Percentiles rank a stretch among this genome's conserved stretches.
Evolutionary conservation across 2,329 filamentous ascomycete species (phyloP).

Genomic region (Teratosphaeria nubilosa): DNA sequence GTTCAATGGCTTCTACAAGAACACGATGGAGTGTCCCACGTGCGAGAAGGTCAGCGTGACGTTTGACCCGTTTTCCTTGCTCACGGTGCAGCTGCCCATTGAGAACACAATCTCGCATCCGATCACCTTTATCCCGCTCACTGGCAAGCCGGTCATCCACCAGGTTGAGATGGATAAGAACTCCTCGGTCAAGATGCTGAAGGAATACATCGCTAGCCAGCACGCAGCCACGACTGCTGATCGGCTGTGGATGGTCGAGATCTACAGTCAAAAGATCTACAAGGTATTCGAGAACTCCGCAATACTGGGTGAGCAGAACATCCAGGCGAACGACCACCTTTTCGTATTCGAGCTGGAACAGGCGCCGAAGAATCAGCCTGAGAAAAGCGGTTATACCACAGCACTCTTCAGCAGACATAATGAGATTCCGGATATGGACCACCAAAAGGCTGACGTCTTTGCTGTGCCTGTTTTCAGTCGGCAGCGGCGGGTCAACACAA

Average conservation of each 20-base stretch:
- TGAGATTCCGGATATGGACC: conserved; percentile 42
- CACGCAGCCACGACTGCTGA: conserved; percentile 42
- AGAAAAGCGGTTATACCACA: conserved; percentile 36
- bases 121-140: conserved; percentile 68
- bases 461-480: conserved; percentile 63
- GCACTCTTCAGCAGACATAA: conserved; percentile 31
- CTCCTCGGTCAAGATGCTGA: conserved; percentile 56
- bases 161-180: conserved; percentile 74
- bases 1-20: conserved; percentile 97
- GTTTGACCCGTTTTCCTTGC: conserved; percentile 92
- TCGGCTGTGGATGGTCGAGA: conserved; percentile 68
- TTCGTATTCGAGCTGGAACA: conserved; percentile 69
- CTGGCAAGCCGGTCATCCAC: conserved; percentile 59
- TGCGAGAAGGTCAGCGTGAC: conserved; percentile 97
- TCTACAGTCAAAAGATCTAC: conserved; percentile 77
- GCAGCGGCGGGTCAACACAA: conserved; percentile 28
- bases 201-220: conserved; percentile 50
- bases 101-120: conserved; percentile 69
- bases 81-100: conserved; percentile 82
- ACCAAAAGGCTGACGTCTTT: conserved; percentile 54
- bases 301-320: conserved; percentile 59
- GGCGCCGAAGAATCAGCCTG: conserved; percentile 66
- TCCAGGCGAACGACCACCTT: conserved; percentile 52
- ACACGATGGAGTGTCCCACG: conserved; percentile 80
- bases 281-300: conserved; percentile 67